A percentile compares a stretch with the other conserved stretches of the same genome.
These are phyloP conservation scores for Fusarium virguliforme DNA, from an alignment of 2,329 filamentous ascomycete genomes.

Conservation along the genomic window DNA sequence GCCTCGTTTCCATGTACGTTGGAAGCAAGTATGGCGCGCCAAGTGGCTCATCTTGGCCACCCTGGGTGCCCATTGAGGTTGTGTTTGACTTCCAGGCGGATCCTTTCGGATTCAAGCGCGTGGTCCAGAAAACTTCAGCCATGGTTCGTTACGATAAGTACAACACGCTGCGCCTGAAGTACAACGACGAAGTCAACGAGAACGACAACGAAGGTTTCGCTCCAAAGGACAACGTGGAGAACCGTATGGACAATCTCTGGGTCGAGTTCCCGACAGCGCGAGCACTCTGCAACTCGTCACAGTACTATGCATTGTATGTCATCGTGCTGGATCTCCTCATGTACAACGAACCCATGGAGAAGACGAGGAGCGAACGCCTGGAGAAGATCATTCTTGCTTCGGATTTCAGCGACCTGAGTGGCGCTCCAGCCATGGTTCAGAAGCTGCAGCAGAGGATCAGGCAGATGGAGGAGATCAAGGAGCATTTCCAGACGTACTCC, in stretches of 20 bases:
- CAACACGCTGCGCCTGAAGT: constrained; percentile 96
- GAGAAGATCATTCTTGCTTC: constrained; percentile 99
- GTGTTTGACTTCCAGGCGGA: constrained; percentile 97
- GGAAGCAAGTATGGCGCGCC: constrained; percentile 93
- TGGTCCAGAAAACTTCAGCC: constrained; percentile 96
- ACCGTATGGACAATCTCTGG: constrained; percentile 95
- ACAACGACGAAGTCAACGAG: constrained; percentile 91
- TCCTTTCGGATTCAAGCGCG: constrained; percentile 97
- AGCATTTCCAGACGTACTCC: constrained; percentile 93
- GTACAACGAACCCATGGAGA: constrained; percentile 96
- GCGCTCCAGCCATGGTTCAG: constrained; percentile 93
- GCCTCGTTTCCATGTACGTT: constrained; percentile 92
- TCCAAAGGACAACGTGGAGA: constrained; percentile 73
- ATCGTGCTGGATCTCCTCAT: constrained; percentile 96
- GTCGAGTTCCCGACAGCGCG: constrained; percentile 95
- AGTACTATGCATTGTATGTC: constrained; percentile 98
- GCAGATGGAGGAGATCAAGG: constrained; percentile 96
- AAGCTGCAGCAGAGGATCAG: constrained; percentile 92
- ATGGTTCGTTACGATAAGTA: constrained; percentile 97
- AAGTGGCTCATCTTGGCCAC: constrained; percentile 90
- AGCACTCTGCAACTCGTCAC: constrained; percentile 95
- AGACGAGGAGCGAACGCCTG: constrained; percentile 93
- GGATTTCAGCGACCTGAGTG: constrained; percentile 96
- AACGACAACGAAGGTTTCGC: constrained; percentile 68
- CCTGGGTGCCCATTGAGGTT: constrained; percentile 98